Base-by-base conservation (phyloP, 2,329 filamentous ascomycete species). In the Cordyceps cicadae region DNA sequence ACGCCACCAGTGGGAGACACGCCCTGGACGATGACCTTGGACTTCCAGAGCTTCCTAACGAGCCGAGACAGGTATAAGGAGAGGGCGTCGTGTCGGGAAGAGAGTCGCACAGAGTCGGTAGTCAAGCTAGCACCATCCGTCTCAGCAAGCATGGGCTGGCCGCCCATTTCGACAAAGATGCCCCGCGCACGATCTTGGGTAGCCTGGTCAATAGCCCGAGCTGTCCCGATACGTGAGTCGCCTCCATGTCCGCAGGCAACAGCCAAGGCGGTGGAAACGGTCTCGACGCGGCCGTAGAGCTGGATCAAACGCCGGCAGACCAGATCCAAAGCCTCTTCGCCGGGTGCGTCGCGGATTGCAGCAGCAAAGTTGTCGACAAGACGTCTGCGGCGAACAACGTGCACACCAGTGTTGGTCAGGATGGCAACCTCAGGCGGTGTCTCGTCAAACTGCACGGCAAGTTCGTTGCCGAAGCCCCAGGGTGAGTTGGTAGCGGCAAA, bases 201-300 rank as follows among this genome's bases (percentile, higher is more conserved):
- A 41, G 91, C 85, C 14, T 92, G 89, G 68, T 97, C 94, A 39
- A 87, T 88, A 26, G 89, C 87, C 49, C 92, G 85, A 49, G 86
- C 83, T 61, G 91, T 89, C 0, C 88, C 88, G 21, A 90, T 83
- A 26, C 80, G 75, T 3, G 81, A 72, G 68, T 96, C 93, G 29
- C 88, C 87, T 11, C 92, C 93, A 71, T 97, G 92, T 4, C 93
- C 92, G 72, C 94, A 99, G 43, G 94, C 92, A 34, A 99, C 94
- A 12, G 94, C 94, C 56, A 99, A 78, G 29, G 94, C 92, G 46
- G 93, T 92, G 0, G 94, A 90, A 59, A 95, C 87, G 0, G 90
- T 94, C 72, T 99, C 94, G 3, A 88, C 87, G 12, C 92, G 85
- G 14, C 94, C 94, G 70, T 97, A 99, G 11, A 87, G 82, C 61